phyloP scores from a whole-genome alignment of 129 eudicot species.

The Flaveria sonorensis region DNA sequence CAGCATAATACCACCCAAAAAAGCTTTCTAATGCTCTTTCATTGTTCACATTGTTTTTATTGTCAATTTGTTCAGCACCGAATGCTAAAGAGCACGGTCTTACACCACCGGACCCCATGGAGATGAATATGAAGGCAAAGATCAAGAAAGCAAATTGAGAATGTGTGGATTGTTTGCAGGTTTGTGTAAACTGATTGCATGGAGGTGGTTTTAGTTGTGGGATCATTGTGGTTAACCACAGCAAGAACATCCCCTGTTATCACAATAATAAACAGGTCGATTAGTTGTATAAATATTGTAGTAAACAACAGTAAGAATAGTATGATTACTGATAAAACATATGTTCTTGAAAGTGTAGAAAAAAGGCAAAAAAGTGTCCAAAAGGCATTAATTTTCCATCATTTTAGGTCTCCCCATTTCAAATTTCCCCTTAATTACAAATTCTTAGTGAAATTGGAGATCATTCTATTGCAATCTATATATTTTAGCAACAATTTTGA shows the following conservation, averaged over 20 bases:
- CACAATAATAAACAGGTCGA: not conserved
- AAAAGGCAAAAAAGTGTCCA: not conserved
- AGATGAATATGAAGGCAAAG: constrained; percentile 68
- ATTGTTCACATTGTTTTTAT: constrained; percentile 44
- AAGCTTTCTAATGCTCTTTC: constrained; percentile 61
- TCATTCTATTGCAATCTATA: not conserved
- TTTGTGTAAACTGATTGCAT: constrained; percentile 45
- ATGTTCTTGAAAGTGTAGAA: not conserved
- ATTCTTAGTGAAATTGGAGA: not conserved
- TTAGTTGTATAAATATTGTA: not conserved
- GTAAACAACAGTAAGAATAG: not conserved
- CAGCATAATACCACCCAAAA: constrained; percentile 83
- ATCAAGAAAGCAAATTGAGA: constrained; percentile 50
- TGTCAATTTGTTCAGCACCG: constrained; percentile 82
- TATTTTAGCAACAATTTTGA: not conserved
- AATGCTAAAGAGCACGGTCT: constrained; percentile 83
- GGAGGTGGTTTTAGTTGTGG: constrained; percentile 62
- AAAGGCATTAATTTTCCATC: not conserved
- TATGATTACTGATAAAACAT: not conserved
- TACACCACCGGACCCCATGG: constrained; percentile 90
- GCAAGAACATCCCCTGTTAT: constrained; percentile 62
- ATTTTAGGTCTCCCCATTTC: not conserved
- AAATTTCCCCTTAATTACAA: not conserved
- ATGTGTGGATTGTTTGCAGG: constrained; percentile 57
- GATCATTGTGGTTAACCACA: constrained; percentile 83